Evolutionary conservation across 2,329 filamentous ascomycete genomes (phyloP).

Genomic region (Teratosphaeria destructans): DNA sequence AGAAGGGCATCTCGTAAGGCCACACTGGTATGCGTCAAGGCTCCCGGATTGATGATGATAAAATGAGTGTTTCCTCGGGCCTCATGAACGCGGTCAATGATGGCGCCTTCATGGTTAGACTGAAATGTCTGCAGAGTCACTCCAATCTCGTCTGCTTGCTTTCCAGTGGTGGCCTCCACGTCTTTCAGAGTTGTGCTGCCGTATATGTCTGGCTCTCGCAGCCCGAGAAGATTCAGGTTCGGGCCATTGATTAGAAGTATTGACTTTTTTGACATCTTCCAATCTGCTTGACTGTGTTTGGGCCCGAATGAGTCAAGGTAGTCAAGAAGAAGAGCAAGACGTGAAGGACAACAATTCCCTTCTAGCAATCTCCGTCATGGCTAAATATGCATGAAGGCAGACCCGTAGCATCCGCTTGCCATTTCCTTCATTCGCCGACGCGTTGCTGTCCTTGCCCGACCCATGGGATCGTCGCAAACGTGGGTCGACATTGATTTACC

Average conservation of each 20-base stretch:
- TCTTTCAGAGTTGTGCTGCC: constrained; percentile 58
- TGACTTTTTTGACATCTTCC: constrained; percentile 5
- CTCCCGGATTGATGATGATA: constrained; percentile 67
- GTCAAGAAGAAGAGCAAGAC: background rate
- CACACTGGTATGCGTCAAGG: constrained; percentile 65
- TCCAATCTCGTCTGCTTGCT: constrained; percentile 41
- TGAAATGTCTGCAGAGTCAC: constrained; percentile 53
- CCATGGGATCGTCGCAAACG: background rate
- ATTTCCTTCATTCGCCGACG: background rate
- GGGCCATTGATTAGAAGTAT: constrained; percentile 33
- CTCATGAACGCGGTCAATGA: constrained; percentile 63
- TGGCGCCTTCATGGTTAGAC: constrained; percentile 67
- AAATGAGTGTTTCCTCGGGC: constrained; percentile 51
- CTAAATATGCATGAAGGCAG: background rate
- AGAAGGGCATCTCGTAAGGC: constrained; percentile 64
- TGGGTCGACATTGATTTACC: background rate
- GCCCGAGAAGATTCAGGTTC: constrained; percentile 71
- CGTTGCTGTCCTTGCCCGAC: background rate
- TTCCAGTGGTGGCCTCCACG: constrained; percentile 41
- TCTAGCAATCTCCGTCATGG: background rate
- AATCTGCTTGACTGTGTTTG: background rate
- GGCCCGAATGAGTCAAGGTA: background rate
- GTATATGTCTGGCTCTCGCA: constrained; percentile 60
- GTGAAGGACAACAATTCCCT: background rate
- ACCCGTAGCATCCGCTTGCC: background rate